These are phyloP conservation scores for Debaryomyces sp. DNA, from an alignment of 1,139 yeast genomes.

Conservation along the genomic window DNA sequence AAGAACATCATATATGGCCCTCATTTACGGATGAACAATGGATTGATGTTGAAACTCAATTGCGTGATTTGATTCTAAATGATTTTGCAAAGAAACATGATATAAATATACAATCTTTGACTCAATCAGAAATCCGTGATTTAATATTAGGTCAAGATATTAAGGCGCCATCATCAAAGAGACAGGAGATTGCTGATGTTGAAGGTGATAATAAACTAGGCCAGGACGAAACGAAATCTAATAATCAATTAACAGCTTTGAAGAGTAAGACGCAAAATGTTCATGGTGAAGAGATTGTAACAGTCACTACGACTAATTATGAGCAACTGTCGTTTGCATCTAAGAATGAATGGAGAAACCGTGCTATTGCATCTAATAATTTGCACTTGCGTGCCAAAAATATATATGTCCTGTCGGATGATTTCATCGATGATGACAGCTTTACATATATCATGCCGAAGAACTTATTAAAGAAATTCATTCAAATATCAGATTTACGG, in stretches of 20 bases:
- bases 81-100: constrained; percentile 87
- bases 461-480: constrained; percentile 74
- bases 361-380: constrained; percentile 80
- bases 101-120: constrained; percentile 82
- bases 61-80: constrained; percentile 82
- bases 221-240: constrained; percentile 33
- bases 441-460: constrained; percentile 79
- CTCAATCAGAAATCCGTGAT: constrained; percentile 93
- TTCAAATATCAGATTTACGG: constrained; percentile 79
- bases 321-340: constrained; percentile 86
- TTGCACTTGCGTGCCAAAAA: constrained; percentile 76
- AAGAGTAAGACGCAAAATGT: constrained; percentile 87
- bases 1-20: constrained; percentile 93
- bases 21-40: constrained; percentile 85
- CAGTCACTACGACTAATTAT: constrained; percentile 88
- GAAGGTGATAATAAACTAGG: constrained; percentile 71
- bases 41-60: constrained; percentile 84
- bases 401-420: constrained; percentile 64
- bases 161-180: constrained; percentile 81
- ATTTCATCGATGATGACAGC: constrained; percentile 52
- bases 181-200: constrained; percentile 77
- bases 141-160: constrained; percentile 93
- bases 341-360: constrained; percentile 86
- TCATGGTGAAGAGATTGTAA: constrained; percentile 94
- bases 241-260: constrained; percentile 66